A percentile compares a stretch with the other conserved stretches of the same genome.
Conservation (phyloP, 2,329 filamentous ascomycete species). For the Coniella lustricola region DNA sequence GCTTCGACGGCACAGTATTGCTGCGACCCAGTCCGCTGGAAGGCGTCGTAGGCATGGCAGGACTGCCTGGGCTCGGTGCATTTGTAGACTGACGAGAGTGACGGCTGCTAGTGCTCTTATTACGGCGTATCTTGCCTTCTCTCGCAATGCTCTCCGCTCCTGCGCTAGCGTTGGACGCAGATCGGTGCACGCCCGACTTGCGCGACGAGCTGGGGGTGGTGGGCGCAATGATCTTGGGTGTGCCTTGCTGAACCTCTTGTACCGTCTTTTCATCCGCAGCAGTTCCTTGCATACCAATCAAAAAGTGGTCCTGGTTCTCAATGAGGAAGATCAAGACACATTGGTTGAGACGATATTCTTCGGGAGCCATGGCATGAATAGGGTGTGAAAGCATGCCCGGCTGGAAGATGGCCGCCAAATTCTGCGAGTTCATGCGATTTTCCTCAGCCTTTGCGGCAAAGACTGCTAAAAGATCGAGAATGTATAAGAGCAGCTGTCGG, state of each 20-base stretch:
- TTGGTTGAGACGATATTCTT: constrained; percentile 91
- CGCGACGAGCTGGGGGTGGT: constrained; percentile 44
- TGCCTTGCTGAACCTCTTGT: constrained; percentile 61
- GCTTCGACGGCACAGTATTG: constrained; percentile 90
- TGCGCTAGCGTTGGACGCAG: constrained; percentile 80
- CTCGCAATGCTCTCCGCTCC: constrained; percentile 81
- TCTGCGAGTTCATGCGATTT: constrained; percentile 94
- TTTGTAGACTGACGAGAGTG: constrained; percentile 71
- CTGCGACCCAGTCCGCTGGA: constrained; percentile 56
- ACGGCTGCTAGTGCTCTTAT: constrained; percentile 87
- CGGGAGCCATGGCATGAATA: constrained; percentile 86
- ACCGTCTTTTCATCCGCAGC: constrained; percentile 79
- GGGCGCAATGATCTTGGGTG: constrained; percentile 44
- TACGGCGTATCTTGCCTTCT: constrained; percentile 72
- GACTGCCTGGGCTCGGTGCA: constrained; percentile 62
- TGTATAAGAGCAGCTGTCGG: constrained; percentile 87
- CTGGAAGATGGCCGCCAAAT: constrained; percentile 94
- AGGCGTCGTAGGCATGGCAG: constrained; percentile 46
- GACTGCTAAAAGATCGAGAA: constrained; percentile 89
- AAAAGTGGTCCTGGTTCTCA: constrained; percentile 95
- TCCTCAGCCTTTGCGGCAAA: constrained; percentile 95
- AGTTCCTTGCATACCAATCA: constrained; percentile 98
- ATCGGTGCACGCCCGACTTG: constrained; percentile 59
- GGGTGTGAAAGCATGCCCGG: constrained; percentile 94
- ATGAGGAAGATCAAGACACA: constrained; percentile 97